Evolutionary conservation across 2,329 filamentous ascomycete species (phyloP).

Genomic region (Ophiocordyceps sinensis): DNA sequence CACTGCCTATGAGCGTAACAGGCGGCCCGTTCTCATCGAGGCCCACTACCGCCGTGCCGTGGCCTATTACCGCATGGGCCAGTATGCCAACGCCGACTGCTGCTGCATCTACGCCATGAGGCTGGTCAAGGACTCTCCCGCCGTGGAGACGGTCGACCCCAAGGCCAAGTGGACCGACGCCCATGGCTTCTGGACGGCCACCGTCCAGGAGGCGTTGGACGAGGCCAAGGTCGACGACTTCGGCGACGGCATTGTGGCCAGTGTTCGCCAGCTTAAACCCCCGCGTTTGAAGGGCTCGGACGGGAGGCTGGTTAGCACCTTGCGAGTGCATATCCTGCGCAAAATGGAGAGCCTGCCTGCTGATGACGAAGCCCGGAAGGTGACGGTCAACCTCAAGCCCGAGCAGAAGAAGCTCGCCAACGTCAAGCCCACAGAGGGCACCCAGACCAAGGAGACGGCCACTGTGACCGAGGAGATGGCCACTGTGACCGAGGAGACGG

Average conservation of each 20-base stretch:
- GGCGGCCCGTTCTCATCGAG: conserved; percentile 62
- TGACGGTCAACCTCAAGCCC: conserved; percentile 20
- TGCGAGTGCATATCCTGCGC: conserved; percentile 32
- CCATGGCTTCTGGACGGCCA: conserved; percentile 32
- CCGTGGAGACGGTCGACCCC: conserved; percentile 18
- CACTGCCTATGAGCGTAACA: conserved; percentile 50
- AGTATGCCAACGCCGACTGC: conserved; percentile 61
- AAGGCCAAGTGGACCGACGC: conserved; percentile 20
- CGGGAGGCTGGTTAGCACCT: conserved; percentile 26
- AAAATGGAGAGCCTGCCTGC: conserved; percentile 27
- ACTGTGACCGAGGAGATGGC: not conserved
- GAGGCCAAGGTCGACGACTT: conserved; percentile 16
- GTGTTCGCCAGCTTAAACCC: not conserved
- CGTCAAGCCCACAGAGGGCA: not conserved
- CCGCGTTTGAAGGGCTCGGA: conserved; percentile 7
- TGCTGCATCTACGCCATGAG: conserved; percentile 47
- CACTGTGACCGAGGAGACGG: not conserved
- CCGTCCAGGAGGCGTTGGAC: conserved; percentile 12
- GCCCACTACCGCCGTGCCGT: conserved; percentile 71
- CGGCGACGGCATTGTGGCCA: too few species aligned
- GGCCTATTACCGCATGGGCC: conserved; percentile 52
- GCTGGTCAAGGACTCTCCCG: conserved; percentile 17
- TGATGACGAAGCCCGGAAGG: conserved; percentile 31
- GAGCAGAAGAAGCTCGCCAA: conserved; percentile 13
- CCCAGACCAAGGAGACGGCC: not conserved